A percentile compares a stretch with the other conserved stretches of the same genome.
Evolutionary conservation across 2,329 filamentous ascomycete species (phyloP).

Genomic region (Furcasterigmium sp.): DNA sequence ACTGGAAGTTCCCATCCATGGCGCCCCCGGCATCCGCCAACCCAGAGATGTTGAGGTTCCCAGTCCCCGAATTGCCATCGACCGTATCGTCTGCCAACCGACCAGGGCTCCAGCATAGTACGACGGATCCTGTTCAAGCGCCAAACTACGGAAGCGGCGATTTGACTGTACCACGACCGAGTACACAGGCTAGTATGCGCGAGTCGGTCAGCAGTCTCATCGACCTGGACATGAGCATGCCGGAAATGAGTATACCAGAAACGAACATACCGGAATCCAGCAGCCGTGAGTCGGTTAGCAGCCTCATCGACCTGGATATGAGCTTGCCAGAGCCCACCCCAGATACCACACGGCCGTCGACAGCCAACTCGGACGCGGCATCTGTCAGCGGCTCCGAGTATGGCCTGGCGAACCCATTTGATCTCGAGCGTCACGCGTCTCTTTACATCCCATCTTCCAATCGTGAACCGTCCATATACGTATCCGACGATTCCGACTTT

Average conservation of each 20-base stretch:
- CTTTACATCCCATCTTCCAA: constrained; percentile 39
- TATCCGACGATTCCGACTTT: constrained; percentile 53
- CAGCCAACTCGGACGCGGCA: constrained; percentile 53
- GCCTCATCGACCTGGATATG: constrained; percentile 28
- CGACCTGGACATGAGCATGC: constrained; percentile 20
- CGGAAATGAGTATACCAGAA: too few species aligned
- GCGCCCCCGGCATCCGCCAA: constrained; percentile 47
- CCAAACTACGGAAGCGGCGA: constrained; percentile 12
- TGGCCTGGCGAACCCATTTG: constrained; percentile 52
- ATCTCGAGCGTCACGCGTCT: constrained; percentile 58
- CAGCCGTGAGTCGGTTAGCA: constrained; percentile 31
- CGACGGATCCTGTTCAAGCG: constrained; percentile 42
- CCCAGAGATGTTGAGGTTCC: constrained; percentile 47
- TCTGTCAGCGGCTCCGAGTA: constrained; percentile 53
- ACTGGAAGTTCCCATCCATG: constrained; percentile 55
- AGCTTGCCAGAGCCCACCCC: constrained; percentile 22
- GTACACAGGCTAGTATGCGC: constrained; percentile 27
- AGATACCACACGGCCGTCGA: constrained; percentile 43
- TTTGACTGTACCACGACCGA: constrained; percentile 27
- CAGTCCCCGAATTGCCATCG: constrained; percentile 30
- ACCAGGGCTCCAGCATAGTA: constrained; percentile 42
- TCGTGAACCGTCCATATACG: constrained; percentile 55
- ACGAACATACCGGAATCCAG: constrained; percentile 27
- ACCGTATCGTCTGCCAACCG: constrained; percentile 27
- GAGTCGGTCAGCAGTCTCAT: constrained; percentile 30